Evolutionary conservation across 805 yeast species (phyloP), one percentile per base, ranked within the genome.

Genomic region (Vanderwaltozyma yarrowii): DNA sequence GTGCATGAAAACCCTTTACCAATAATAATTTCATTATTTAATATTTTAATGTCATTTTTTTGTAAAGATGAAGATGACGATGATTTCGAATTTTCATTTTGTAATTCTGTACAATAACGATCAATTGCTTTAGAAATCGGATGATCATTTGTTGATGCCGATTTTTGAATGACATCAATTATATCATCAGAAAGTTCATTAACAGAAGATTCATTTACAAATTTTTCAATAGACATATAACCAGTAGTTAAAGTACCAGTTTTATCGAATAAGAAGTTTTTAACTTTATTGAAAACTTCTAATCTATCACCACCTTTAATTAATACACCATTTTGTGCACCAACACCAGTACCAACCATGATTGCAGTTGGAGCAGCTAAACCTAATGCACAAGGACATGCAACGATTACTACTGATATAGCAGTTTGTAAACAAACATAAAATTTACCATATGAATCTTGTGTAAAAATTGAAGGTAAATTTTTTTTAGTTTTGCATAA

Each of bases 341-440:
- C 97, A 17, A 86, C 80, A 30, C 98, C 98, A 2, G 97, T 89
- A 8, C 96, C 98, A 2, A 92, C 98, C 96, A 94, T 92, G 10
- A 92, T 85, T 0, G 97, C 97, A 2, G 98, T 94, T 1, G 99
- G 99, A 0, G 97, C 95, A 3, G 96, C 96, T 36, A 92, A 68
- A 3, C 98, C 99, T 18, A 92, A 64, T 0, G 98, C 97, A 70
- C 98, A 92, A 0, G 99, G 99, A 61, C 99, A 92, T 2, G 98
- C 98, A 35, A 92, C 96, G 10, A 92, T 96, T 45, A 94, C 74
- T 5, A 92, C 98, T 6, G 94, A 78, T 20, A 92, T 89, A 5
- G 94, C 80, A 33, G 88, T 70, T 50, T 82, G 78, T 40, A 94
- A 60, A 53, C 89, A 80, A 4, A 74, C 74, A 56, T 75, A 78